A percentile compares a stretch with the other conserved stretches of the same genome.
These are phyloP conservation scores for Russula abietina DNA, from an alignment of 768 basidiomycete genomes.

Conservation along the genomic window DNA sequence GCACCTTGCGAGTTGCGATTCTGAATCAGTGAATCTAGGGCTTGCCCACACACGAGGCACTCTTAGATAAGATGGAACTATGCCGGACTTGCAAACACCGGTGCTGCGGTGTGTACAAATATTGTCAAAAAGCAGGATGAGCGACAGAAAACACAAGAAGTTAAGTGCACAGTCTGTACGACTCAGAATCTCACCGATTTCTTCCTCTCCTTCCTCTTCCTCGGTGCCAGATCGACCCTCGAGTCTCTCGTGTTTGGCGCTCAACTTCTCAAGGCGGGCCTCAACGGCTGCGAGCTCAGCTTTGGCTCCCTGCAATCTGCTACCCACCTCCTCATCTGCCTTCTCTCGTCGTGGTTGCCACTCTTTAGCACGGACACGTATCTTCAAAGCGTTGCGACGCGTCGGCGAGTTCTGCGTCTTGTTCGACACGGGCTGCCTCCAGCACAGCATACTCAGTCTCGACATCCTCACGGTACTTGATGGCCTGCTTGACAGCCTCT, in stretches of 20 bases:
- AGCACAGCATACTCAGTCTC: slow-evolving; percentile 42
- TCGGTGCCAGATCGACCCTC: slow-evolving; percentile 35
- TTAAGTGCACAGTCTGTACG: too few relatives aligned
- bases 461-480: slow-evolving; percentile 42
- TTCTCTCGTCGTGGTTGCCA: slow-evolving; percentile 25
- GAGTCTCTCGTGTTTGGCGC: slow-evolving; percentile 58
- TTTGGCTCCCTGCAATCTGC: slow-evolving; percentile 32
- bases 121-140: too few relatives aligned
- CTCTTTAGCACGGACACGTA: slow-evolving; percentile 12
- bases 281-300: slow-evolving; percentile 37
- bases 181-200: background rate
- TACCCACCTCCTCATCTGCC: slow-evolving; percentile 43
- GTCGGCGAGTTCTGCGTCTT: slow-evolving; percentile 15
- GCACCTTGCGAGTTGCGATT: too few relatives aligned
- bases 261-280: slow-evolving; percentile 57
- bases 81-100: too few relatives aligned
- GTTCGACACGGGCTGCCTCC: slow-evolving; percentile 27
- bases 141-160: too few relatives aligned
- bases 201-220: background rate
- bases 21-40: too few relatives aligned
- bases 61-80: too few relatives aligned
- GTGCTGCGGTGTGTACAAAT: too few relatives aligned
- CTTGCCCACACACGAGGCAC: too few relatives aligned
- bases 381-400: slow-evolving; percentile 32
- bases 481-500: slow-evolving; percentile 76